phyloP scores from a whole-genome alignment of 1,284 basidiomycete genomes.

The Inonotus hispidus region DNA sequence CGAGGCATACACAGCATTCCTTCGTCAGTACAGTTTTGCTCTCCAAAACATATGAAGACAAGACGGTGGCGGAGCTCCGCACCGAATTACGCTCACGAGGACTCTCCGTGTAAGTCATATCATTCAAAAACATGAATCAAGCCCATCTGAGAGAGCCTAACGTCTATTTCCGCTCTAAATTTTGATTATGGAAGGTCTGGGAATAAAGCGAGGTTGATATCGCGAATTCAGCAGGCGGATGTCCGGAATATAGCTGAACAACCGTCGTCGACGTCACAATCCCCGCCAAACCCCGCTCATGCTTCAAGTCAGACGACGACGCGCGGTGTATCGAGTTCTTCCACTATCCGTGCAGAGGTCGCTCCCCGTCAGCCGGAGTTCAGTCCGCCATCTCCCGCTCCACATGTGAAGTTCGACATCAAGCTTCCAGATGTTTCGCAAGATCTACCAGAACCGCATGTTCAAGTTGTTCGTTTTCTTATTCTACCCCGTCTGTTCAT shows the following conservation, averaged over 20 bases:
- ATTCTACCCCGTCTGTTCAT: neutral
- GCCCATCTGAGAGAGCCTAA: neutral
- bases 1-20: neutral
- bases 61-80: constrained; percentile 55
- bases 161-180: constrained; percentile 7
- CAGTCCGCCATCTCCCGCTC: constrained; percentile 17
- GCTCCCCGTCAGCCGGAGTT: constrained; percentile 9
- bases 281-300: constrained; percentile 20
- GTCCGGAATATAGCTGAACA: constrained; percentile 23
- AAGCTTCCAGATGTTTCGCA: constrained; percentile 51
- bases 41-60: constrained; percentile 57
- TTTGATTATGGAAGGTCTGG: constrained; percentile 40
- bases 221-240: constrained; percentile 50
- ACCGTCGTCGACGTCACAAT: constrained; percentile 19
- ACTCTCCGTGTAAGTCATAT: constrained; percentile 49
- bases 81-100: constrained; percentile 62
- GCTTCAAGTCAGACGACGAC: constrained; percentile 21
- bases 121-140: neutral
- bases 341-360: constrained; percentile 23
- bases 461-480: constrained; percentile 56
- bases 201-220: constrained; percentile 51
- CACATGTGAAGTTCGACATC: constrained; percentile 35
- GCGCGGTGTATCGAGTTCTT: constrained; percentile 31
- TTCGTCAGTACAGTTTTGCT: constrained; percentile 68
- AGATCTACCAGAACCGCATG: constrained; percentile 37